Conservation (phyloP, 2,329 filamentous ascomycete genomes). For the Ramularia collo-cygni region DNA sequence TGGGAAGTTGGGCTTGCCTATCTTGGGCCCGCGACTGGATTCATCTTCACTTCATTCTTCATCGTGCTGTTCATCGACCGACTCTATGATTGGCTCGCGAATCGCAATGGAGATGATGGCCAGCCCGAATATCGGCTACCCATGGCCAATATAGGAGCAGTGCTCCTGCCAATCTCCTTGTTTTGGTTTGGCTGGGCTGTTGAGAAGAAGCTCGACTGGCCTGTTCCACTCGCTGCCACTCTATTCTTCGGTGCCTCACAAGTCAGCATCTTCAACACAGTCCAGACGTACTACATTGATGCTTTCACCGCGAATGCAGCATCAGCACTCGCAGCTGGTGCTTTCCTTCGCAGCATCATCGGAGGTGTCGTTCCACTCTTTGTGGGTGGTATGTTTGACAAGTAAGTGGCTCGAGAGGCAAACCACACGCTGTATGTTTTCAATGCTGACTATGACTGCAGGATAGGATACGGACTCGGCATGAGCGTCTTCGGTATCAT, state of each 20-base stretch:
- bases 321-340: slow-evolving; percentile 42
- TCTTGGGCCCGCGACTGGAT: slow-evolving; percentile 37
- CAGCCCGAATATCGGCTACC: slow-evolving; percentile 39
- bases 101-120: slow-evolving; percentile 34
- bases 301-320: slow-evolving; percentile 44
- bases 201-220: slow-evolving; percentile 35
- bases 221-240: slow-evolving; percentile 34
- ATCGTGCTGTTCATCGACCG: slow-evolving; percentile 40
- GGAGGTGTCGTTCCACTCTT: slow-evolving; percentile 42
- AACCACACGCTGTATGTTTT: no score
- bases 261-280: slow-evolving; percentile 46
- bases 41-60: slow-evolving; percentile 37
- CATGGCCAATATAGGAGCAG: slow-evolving; percentile 38
- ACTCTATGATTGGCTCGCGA: slow-evolving; percentile 38
- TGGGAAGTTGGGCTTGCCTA: slow-evolving; percentile 39
- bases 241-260: slow-evolving; percentile 46
- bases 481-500: slow-evolving; percentile 42
- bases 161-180: slow-evolving; percentile 37
- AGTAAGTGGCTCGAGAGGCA: slow-evolving; percentile 4
- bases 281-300: slow-evolving; percentile 50
- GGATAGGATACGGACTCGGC: slow-evolving; percentile 42
- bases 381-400: slow-evolving; percentile 37
- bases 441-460: no score
- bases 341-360: slow-evolving; percentile 39
- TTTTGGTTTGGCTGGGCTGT: slow-evolving; percentile 41